Evolutionary conservation across 345 rosid species (phyloP).

Genomic region (Laguncularia racemosa): DNA sequence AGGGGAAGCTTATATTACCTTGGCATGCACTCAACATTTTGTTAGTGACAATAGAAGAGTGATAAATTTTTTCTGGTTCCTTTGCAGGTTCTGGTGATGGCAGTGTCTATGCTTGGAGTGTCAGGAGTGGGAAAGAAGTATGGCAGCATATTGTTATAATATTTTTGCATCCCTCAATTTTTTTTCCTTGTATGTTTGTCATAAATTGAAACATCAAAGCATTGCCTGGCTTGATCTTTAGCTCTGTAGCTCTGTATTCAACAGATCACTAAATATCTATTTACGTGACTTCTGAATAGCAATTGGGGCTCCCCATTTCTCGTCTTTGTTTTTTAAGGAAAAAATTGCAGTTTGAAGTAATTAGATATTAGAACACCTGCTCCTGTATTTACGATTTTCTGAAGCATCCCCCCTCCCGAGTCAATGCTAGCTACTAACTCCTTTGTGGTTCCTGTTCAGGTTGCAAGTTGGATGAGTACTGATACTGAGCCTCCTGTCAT

Average conservation of each 20-base stretch:
- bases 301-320: too few species aligned
- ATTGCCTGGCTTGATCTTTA: background rate
- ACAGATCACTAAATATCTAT: too few species aligned
- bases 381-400: too few species aligned
- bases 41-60: too few species aligned
- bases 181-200: background rate
- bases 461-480: slow-evolving; percentile 77
- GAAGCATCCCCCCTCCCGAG: too few species aligned
- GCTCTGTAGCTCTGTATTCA: background rate
- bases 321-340: too few species aligned
- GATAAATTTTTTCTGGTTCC: background rate
- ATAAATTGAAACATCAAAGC: too few species aligned
- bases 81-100: slow-evolving; percentile 87
- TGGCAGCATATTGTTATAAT: slow-evolving; percentile 11
- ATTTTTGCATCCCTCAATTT: background rate
- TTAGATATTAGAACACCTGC: too few species aligned
- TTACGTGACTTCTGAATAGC: too few species aligned
- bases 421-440: background rate
- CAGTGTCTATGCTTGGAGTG: slow-evolving; percentile 85
- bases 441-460: slow-evolving; percentile 26
- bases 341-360: too few species aligned
- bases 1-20: too few species aligned
- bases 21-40: too few species aligned
- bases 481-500: slow-evolving; percentile 70
- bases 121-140: slow-evolving; percentile 87